A percentile compares a stretch with the other conserved stretches of the same genome.
Conservation (phyloP, 1,139 yeast species). For the Taphrina wiesneri region DNA sequence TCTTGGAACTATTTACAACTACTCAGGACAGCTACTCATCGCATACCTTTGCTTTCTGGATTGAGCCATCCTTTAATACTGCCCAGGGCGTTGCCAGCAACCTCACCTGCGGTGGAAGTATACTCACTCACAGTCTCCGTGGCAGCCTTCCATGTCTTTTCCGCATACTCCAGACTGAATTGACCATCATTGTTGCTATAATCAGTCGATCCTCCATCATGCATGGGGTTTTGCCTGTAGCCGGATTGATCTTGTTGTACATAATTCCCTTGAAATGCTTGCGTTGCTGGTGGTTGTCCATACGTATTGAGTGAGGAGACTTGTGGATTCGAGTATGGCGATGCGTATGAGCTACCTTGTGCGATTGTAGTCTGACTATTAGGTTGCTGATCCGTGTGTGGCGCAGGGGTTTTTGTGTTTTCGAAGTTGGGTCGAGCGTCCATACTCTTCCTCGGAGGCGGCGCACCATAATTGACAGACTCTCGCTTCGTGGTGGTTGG, state of each 20-base stretch:
- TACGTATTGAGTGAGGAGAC: background rate
- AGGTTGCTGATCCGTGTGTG: background rate
- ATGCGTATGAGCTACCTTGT: background rate
- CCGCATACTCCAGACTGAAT: background rate
- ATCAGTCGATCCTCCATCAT: constrained; percentile 25
- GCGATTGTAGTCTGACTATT: background rate
- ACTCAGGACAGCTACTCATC: background rate
- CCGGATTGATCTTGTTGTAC: constrained; percentile 3
- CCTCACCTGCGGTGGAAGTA: constrained; percentile 6
- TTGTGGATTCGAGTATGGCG: background rate
- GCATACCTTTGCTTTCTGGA: constrained; percentile 15
- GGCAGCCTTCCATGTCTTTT: constrained; percentile 8
- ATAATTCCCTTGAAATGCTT: background rate
- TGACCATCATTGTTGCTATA: constrained; percentile 4
- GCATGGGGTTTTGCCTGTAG: constrained; percentile 21
- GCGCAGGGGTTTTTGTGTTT: background rate
- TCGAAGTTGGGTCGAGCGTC: background rate
- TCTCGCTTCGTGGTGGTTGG: background rate
- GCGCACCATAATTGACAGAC: background rate
- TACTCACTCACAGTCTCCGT: constrained; percentile 8
- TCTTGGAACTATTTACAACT: background rate
- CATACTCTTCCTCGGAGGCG: background rate
- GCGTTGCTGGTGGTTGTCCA: background rate
- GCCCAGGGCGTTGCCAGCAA: constrained; percentile 14
- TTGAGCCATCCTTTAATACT: constrained; percentile 21